phyloP scores from a whole-genome alignment of 2,329 filamentous ascomycete species.

The Dactylellina sp. region DNA sequence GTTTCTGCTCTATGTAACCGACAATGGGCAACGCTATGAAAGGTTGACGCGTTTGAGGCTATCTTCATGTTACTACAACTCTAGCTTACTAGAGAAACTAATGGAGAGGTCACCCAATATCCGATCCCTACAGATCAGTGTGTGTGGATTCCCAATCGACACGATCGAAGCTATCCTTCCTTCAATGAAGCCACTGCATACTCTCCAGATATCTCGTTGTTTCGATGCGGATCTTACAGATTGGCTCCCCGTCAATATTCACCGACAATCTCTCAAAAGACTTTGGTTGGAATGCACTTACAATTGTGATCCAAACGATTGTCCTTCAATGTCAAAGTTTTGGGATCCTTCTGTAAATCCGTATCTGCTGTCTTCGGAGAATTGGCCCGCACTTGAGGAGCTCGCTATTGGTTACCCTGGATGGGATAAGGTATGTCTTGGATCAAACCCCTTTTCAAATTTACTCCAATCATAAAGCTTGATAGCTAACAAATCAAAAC shows the following conservation, averaged over 20 bases:
- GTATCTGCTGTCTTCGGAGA: constrained; percentile 10
- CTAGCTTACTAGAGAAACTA: neutral
- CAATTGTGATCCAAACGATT: constrained; percentile 24
- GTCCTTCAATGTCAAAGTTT: constrained; percentile 26
- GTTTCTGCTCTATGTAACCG: constrained; percentile 1
- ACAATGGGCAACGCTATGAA: neutral
- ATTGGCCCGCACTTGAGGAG: constrained; percentile 26
- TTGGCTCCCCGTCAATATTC: constrained; percentile 13
- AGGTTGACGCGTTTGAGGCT: constrained; percentile 6
- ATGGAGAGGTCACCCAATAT: constrained; percentile 5
- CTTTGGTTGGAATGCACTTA: constrained; percentile 33
- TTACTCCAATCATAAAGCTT: too few relatives aligned
- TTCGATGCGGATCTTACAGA: constrained; percentile 12
- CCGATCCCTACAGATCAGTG: constrained; percentile 7
- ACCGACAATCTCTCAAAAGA: constrained; percentile 9
- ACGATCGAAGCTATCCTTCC: constrained; percentile 11
- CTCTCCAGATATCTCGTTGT: constrained; percentile 25
- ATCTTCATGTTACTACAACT: constrained; percentile 8
- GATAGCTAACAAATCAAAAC: neutral
- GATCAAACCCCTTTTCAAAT: neutral
- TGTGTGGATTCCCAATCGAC: constrained; percentile 5
- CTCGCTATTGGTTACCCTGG: constrained; percentile 26
- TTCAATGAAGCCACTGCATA: constrained; percentile 21
- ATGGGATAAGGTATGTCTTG: constrained; percentile 17
- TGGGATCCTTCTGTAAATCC: constrained; percentile 15